Conservation (phyloP, 1,284 basidiomycete species). For the Cryptococcus floricola region DNA sequence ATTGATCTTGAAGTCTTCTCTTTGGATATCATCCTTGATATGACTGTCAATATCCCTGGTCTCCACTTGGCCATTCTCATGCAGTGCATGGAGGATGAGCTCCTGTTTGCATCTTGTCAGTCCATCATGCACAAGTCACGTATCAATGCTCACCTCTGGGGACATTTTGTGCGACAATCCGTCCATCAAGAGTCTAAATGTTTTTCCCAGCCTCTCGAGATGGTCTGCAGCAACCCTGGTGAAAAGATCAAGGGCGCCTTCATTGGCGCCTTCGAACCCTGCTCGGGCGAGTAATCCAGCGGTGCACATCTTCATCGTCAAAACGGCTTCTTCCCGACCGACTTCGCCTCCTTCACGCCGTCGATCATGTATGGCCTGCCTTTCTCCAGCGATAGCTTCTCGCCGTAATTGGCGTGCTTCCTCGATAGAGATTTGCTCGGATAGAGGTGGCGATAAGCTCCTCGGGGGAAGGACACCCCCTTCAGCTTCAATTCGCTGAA, state of each 20-base stretch:
- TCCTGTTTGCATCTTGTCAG: slow-evolving; percentile 55
- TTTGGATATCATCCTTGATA: slow-evolving; percentile 80
- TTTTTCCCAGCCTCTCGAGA: slow-evolving; percentile 77
- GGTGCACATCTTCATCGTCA: slow-evolving; percentile 36
- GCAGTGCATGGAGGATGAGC: slow-evolving; percentile 83
- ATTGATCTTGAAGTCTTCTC: slow-evolving; percentile 68
- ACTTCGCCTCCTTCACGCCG: slow-evolving; percentile 37
- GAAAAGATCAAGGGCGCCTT: slow-evolving; percentile 73
- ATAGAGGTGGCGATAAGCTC: slow-evolving; percentile 16
- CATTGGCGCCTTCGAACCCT: slow-evolving; percentile 77
- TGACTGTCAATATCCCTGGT: slow-evolving; percentile 77
- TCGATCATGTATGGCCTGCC: slow-evolving; percentile 12
- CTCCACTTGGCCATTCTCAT: slow-evolving; percentile 75
- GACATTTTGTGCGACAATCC: slow-evolving; percentile 74
- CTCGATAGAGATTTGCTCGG: slow-evolving; percentile 12
- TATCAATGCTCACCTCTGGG: slow-evolving; percentile 59
- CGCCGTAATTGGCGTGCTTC: slow-evolving; percentile 21
- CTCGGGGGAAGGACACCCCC: slow-evolving; percentile 30
- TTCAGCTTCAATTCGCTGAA: slow-evolving; percentile 35
- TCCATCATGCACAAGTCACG: slow-evolving; percentile 4
- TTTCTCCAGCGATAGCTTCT: slow-evolving; percentile 7
- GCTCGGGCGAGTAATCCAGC: slow-evolving; percentile 75
- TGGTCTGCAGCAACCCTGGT: slow-evolving; percentile 75
- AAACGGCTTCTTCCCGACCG: slow-evolving; percentile 38
- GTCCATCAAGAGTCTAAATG: slow-evolving; percentile 75